Conservation (phyloP, 768 basidiomycete species). For the Lentinula sp. region DNA sequence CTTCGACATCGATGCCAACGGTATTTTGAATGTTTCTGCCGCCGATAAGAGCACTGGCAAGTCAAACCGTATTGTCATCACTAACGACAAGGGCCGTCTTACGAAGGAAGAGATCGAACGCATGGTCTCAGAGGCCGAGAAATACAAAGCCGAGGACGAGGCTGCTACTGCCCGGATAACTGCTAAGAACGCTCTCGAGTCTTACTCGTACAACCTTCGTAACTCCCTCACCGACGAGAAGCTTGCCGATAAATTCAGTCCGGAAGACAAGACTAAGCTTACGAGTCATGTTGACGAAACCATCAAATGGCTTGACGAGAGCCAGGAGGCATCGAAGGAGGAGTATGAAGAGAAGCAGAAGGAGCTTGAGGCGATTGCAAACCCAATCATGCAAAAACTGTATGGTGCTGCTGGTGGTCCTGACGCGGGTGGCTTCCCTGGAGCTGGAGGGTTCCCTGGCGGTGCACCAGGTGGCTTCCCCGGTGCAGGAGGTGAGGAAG, state of each 20-base stretch:
- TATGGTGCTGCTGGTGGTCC: constrained; percentile 37
- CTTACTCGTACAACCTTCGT: constrained; percentile 62
- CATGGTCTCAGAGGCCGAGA: constrained; percentile 50
- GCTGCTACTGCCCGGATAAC: constrained; percentile 54
- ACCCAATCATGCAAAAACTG: constrained; percentile 29
- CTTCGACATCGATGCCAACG: constrained; percentile 85
- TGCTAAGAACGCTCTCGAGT: constrained; percentile 70
- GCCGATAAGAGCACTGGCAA: constrained; percentile 85
- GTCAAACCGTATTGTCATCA: constrained; percentile 73
- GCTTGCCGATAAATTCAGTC: constrained; percentile 59
- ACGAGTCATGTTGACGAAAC: constrained; percentile 53
- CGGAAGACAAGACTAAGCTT: constrained; percentile 57
- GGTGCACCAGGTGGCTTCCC: constrained; percentile 36
- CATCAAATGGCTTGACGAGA: constrained; percentile 56
- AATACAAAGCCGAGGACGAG: constrained; percentile 48
- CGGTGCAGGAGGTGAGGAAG: constrained; percentile 47
- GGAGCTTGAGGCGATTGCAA: constrained; percentile 62
- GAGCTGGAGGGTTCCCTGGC: constrained; percentile 17
- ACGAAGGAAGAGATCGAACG: constrained; percentile 49
- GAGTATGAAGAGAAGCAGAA: constrained; percentile 70
- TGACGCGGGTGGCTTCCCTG: constrained; percentile 24
- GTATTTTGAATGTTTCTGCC: constrained; percentile 79
- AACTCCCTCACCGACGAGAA: constrained; percentile 60
- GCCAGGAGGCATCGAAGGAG: constrained; percentile 51
- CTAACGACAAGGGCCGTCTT: constrained; percentile 63